phyloP scores from a whole-genome alignment of 805 yeast species.

The Wilhelminamyces savonicus region DNA sequence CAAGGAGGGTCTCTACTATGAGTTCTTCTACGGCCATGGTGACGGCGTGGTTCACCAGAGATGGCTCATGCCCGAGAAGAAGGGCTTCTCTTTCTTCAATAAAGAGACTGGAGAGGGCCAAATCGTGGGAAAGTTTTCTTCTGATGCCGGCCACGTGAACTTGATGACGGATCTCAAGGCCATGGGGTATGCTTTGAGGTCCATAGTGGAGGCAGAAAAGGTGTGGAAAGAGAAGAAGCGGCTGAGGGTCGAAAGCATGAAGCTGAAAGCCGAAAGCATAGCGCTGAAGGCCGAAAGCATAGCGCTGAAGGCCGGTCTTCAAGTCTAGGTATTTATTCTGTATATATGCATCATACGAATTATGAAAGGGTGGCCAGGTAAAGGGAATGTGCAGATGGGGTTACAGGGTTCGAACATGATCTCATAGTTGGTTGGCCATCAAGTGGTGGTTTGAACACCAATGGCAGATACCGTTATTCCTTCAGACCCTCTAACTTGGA shows the following conservation, averaged over 20 bases:
- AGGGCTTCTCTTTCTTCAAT: conserved; percentile 47
- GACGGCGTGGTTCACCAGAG: conserved; percentile 88
- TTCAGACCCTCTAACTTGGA: too few species aligned
- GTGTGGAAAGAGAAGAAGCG: conserved; percentile 17
- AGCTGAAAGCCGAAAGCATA: too few species aligned
- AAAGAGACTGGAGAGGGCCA: conserved; percentile 34
- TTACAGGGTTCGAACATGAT: too few species aligned
- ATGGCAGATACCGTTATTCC: too few species aligned
- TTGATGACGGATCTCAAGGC: conserved; percentile 68
- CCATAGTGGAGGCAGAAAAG: conserved; percentile 56
- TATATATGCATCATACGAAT: too few species aligned
- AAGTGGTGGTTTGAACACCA: too few species aligned
- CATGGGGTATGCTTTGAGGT: conserved; percentile 65
- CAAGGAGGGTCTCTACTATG: conserved; percentile 62
- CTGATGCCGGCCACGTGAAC: conserved; percentile 71
- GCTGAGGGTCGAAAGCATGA: neutral
- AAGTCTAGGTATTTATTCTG: too few species aligned
- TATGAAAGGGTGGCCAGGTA: too few species aligned
- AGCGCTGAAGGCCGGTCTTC: too few species aligned
- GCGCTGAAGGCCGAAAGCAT: too few species aligned
- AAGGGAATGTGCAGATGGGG: too few species aligned
- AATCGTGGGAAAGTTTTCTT: conserved; percentile 59
- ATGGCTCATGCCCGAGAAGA: conserved; percentile 73
- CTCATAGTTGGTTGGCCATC: too few species aligned
- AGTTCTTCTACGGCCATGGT: conserved; percentile 82